Evolutionary conservation across 495 filamentous ascomycete genomes (phyloP), one percentile per base, ranked within the genome.

Genomic region (Tetracladium setigerum): DNA sequence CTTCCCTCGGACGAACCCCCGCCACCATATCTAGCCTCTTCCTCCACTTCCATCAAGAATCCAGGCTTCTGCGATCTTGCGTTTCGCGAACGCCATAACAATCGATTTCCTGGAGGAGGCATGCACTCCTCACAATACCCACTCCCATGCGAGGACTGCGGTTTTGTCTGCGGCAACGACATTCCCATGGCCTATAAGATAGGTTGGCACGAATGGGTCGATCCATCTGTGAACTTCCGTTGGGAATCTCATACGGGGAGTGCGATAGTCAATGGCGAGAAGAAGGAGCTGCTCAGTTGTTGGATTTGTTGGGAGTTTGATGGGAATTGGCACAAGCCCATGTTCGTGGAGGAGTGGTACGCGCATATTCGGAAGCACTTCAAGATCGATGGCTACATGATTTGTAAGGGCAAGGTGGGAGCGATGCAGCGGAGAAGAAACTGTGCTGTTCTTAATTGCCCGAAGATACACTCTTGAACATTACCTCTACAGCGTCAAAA

Each of bases 251-350:
- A 56, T 50, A 37, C 49, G 38, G 43, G 44, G 39, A 16, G 32
- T 5, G 44, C 40, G 4, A 34, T 15, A n/a, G 22, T 30, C 11
- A 14, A 16, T n/a, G 30, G 17, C 2, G 12, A 34, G 27, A 34
- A 16, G n/a, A 18, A 15, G n/a, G 41, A 44, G 5, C 11, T 18
- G 14, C 18, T 56, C 14, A 49, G 54, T 2, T 56, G 54, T 47
- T 56, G 54, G 54, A 45, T 56, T 4, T 56, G 54, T 39, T 56
- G 54, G 54, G 54, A 56, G 16, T 56, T 49, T 36, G 54, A 56
- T 11, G 32, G 50, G 35, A 42, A 15, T 11, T 56, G 44, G 44
- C 32, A 49, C 2, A 38, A 45, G 41, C 44, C 48, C 6, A 56
- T 56, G 54, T 31, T 32, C 6, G 22, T 16, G 4, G 45, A 52